Conservation (phyloP, 768 basidiomycete species). For the Rhodotorula paludigena region DNA sequence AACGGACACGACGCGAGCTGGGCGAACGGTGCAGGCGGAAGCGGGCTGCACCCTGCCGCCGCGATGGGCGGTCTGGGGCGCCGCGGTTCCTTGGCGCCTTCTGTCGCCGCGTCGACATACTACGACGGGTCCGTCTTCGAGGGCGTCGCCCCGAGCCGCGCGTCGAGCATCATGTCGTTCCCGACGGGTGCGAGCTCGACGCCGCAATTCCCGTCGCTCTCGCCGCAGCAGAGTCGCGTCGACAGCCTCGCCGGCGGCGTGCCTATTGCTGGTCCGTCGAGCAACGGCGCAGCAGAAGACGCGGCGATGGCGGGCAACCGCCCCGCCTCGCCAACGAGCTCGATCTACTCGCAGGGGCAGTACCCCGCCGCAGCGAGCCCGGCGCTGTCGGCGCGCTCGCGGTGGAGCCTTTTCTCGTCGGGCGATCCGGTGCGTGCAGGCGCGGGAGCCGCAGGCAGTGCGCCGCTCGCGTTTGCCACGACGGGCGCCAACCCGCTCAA, state of each 20-base stretch:
- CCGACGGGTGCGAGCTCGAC: conserved; percentile 18
- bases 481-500: conserved; percentile 40
- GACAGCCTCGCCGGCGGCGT: too few relatives aligned
- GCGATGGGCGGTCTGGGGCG: conserved; percentile 1
- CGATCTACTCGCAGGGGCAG: conserved; percentile 1
- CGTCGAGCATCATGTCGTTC: conserved; percentile 38
- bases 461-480: conserved; percentile 8
- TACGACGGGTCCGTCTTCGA: conserved; percentile 47
- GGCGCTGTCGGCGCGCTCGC: background rate
- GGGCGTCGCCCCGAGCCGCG: conserved; percentile 39
- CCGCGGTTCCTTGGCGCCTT: conserved; percentile 17
- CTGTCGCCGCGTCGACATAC: conserved; percentile 38
- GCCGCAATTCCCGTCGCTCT: conserved; percentile 9
- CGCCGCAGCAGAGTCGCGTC: conserved; percentile 29
- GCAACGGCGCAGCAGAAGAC: conserved; percentile 1
- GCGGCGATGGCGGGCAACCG: too few relatives aligned
- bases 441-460: too few relatives aligned
- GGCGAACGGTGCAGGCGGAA: background rate
- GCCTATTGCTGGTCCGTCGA: conserved; percentile 19
- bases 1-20: background rate
- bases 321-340: conserved; percentile 1
- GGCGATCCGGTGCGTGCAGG: too few relatives aligned
- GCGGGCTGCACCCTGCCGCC: conserved; percentile 10
- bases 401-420: conserved; percentile 1
- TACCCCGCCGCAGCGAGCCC: background rate